Percentiles rank a stretch among this genome's conserved stretches.
Evolutionary conservation across 129 eudicot species (phyloP).

Genomic region (Helianthus tuberosus): DNA sequence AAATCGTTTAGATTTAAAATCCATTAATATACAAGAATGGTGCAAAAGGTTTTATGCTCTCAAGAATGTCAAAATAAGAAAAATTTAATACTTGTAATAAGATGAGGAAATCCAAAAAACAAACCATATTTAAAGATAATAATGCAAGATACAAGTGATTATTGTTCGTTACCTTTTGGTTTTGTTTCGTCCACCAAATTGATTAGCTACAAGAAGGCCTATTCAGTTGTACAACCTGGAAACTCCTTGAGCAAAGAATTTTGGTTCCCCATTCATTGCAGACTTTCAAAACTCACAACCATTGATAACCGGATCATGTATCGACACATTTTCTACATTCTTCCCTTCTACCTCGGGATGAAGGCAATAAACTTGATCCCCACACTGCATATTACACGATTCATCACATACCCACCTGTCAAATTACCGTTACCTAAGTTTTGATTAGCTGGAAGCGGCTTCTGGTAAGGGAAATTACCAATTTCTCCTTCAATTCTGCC

Average conservation of each 20-base stretch:
- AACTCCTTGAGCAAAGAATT: constrained; percentile 41
- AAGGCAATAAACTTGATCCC: constrained; percentile 81
- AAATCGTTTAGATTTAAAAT: not conserved
- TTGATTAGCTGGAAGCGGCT: constrained; percentile 43
- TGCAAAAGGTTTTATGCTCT: constrained; percentile 6
- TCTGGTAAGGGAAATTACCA: constrained; percentile 84
- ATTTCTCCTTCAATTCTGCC: constrained; percentile 93
- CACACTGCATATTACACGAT: constrained; percentile 70
- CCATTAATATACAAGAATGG: not conserved
- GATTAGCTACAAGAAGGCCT: constrained; percentile 33
- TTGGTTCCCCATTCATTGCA: constrained; percentile 65
- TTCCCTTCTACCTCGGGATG: constrained; percentile 59
- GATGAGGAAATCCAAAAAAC: not conserved
- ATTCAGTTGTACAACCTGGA: constrained; percentile 29
- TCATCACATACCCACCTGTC: constrained; percentile 61
- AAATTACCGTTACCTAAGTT: constrained; percentile 36
- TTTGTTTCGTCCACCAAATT: constrained; percentile 45
- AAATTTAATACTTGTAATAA: not conserved
- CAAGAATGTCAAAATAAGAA: not conserved
- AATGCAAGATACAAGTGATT: not conserved
- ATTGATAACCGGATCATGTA: constrained; percentile 48
- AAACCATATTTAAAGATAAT: constrained; percentile 9
- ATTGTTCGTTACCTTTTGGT: constrained; percentile 57
- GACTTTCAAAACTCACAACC: constrained; percentile 69
- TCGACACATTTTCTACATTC: constrained; percentile 27